Conservation (phyloP, 2,329 filamentous ascomycete species). For the Fusarium odoratissimum region DNA sequence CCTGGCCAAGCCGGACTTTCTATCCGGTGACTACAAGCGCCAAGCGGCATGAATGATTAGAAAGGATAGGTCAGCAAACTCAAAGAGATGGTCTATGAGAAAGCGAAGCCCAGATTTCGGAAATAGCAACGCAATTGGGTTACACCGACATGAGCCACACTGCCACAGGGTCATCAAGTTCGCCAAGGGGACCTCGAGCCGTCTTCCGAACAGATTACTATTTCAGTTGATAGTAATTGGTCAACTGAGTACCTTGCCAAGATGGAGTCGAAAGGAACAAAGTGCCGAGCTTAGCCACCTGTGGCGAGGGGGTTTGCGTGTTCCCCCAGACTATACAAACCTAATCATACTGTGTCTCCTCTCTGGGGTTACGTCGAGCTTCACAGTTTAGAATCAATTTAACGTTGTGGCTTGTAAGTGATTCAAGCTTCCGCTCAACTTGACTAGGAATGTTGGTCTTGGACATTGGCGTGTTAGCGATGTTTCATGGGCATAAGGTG, state of each 20-base stretch:
- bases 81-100: neutral
- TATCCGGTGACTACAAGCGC: constrained; percentile 19
- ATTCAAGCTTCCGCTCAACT: constrained; percentile 28
- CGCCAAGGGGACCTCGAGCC: constrained; percentile 34
- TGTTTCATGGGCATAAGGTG: constrained; percentile 27
- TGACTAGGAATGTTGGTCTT: constrained; percentile 19
- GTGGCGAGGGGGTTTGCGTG: constrained; percentile 48
- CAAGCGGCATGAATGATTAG: constrained; percentile 11
- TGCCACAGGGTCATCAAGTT: neutral
- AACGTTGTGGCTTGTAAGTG: constrained; percentile 37
- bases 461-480: constrained; percentile 26
- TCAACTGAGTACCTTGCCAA: constrained; percentile 9
- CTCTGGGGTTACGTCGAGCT: constrained; percentile 10
- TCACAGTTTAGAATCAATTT: constrained; percentile 18
- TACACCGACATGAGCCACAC: constrained; percentile 19
- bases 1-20: constrained; percentile 25
- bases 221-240: constrained; percentile 15
- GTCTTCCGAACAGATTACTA: constrained; percentile 25
- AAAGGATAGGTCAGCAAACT: constrained; percentile 6
- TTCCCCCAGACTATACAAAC: constrained; percentile 5
- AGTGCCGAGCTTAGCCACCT: constrained; percentile 42
- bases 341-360: constrained; percentile 7
- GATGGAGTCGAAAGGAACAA: constrained; percentile 12
- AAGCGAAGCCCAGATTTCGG: neutral
- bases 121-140: constrained; percentile 4